A percentile compares a stretch with the other conserved stretches of the same genome.
These are phyloP conservation scores for Coelastrella sp. DNA, from an alignment of 139 green algal species.

Conservation along the genomic window DNA sequence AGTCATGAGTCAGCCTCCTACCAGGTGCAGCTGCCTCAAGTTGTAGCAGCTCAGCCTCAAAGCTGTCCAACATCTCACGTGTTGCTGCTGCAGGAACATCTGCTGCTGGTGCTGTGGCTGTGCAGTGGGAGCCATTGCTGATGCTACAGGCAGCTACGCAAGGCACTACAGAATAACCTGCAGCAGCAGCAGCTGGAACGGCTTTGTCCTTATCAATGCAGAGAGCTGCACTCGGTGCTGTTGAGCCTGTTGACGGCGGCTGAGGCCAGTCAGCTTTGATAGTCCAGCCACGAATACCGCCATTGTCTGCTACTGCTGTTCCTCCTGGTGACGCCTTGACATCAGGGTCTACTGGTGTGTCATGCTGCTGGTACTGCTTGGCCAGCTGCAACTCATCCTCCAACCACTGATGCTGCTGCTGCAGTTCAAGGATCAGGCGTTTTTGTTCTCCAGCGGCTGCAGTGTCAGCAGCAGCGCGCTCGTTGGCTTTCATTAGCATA, in stretches of 20 bases:
- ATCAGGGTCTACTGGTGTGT: background rate
- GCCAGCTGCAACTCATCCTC: background rate
- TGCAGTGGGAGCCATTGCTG: background rate
- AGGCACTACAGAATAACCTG: background rate
- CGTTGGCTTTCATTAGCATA: background rate
- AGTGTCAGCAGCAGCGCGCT: background rate
- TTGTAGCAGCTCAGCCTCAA: slow-evolving; percentile 26
- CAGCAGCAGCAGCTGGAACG: too few species aligned
- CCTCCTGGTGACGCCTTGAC: background rate
- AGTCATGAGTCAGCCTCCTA: slow-evolving; percentile 6
- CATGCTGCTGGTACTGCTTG: background rate
- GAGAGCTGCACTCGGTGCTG: too few species aligned
- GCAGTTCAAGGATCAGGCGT: background rate
- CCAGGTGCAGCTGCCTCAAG: slow-evolving; percentile 19
- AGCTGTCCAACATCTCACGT: background rate
- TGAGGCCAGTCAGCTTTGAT: background rate
- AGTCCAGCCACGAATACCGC: background rate
- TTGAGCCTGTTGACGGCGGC: too few species aligned
- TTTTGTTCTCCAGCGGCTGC: background rate
- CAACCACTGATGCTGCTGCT: background rate
- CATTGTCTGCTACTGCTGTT: slow-evolving; percentile 21
- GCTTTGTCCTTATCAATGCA: too few species aligned
- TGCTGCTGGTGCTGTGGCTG: slow-evolving; percentile 15
- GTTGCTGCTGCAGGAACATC: background rate
- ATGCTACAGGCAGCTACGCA: background rate